Base-by-base conservation (phyloP, 2,329 filamentous ascomycete species). In the Hypocrella siamensis region DNA sequence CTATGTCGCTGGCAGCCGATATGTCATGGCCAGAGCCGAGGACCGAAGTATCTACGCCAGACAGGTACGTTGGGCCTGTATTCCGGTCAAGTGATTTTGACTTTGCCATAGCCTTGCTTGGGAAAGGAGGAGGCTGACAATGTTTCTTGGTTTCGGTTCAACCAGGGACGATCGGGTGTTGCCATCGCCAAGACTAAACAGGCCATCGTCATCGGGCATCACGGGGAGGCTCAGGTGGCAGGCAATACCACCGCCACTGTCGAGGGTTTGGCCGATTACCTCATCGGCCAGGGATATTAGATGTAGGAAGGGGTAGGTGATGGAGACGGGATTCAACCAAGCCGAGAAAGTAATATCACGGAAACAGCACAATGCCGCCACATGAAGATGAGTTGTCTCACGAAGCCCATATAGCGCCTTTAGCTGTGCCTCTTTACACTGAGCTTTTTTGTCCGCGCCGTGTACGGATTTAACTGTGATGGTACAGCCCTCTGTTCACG, bases 131-230 rank as follows among this genome's bases (percentile, higher is more conserved):
- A n/a, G n/a, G 25, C 27, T 28, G 27, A 28, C 15, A 15, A 8
- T 17, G 25, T 14, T n/a, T 26, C 10, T 26, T 26, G 19, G 29
- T 35, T n/a, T 3, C 4, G 7, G 6, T n/a, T 3, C 4, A 9
- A 6, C 39, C 41, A 71, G 66, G 84, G 81, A 46, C 82, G 78
- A 53, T 72, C 78, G 52, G 90, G 90, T 42, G 60, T 93, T 48
- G 67, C 79, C 51, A 72, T 90, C 46, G 76, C 77, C 59, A 93
- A 92, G 68, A 92, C 88, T 48, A 77, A 69, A 49, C 79, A 92
- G 61, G 83, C 85, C 45, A 76, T 96, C 54, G 72, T 98, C 52
- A 61, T 98, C 53, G 80, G 75, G 45, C 84, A 93, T 65, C 84
- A 96, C 67, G 67, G 66, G 43, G 83, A 93, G 55, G 54, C 56